Percentiles rank a stretch among this genome's conserved stretches.
These are phyloP conservation scores for Paxillus involutus DNA, from an alignment of 768 basidiomycete species.

Conservation along the genomic window DNA sequence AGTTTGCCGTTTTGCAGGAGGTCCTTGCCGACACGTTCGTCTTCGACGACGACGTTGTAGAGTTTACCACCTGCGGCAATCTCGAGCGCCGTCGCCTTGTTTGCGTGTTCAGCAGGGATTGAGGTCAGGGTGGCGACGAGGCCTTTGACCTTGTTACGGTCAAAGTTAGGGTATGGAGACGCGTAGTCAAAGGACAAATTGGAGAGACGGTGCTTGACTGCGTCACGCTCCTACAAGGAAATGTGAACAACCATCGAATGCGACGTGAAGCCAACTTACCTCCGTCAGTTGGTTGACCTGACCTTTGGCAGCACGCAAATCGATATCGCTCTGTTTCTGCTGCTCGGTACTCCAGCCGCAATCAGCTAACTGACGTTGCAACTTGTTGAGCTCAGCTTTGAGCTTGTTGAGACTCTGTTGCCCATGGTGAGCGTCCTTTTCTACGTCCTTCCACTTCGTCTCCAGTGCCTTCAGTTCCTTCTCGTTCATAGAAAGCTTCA, in stretches of 20 bases:
- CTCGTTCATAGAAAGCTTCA: slow-evolving; percentile 73
- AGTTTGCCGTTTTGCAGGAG: slow-evolving; percentile 76
- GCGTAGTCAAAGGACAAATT: slow-evolving; percentile 83
- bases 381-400: slow-evolving; percentile 55
- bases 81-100: slow-evolving; percentile 88
- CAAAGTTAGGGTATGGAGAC: slow-evolving; percentile 75
- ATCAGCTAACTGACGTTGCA: slow-evolving; percentile 50
- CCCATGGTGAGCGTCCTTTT: slow-evolving; percentile 80
- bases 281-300: slow-evolving; percentile 60
- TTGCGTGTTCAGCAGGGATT: slow-evolving; percentile 65
- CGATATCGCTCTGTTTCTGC: slow-evolving; percentile 57
- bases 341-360: slow-evolving; percentile 79
- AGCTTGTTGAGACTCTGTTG: slow-evolving; percentile 63
- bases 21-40: slow-evolving; percentile 85
- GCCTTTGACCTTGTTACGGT: slow-evolving; percentile 86
- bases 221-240: slow-evolving; percentile 59
- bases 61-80: slow-evolving; percentile 87
- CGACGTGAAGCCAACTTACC: slow-evolving; percentile 38
- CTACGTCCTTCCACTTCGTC: slow-evolving; percentile 76
- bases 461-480: slow-evolving; percentile 80
- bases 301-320: slow-evolving; percentile 50
- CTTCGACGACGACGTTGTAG: slow-evolving; percentile 92
- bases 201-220: slow-evolving; percentile 61
- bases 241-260: slow-evolving; percentile 8
- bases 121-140: slow-evolving; percentile 87